phyloP scores from a whole-genome alignment of 2,329 filamentous ascomycete species.

The Coleophoma crateriformis region DNA sequence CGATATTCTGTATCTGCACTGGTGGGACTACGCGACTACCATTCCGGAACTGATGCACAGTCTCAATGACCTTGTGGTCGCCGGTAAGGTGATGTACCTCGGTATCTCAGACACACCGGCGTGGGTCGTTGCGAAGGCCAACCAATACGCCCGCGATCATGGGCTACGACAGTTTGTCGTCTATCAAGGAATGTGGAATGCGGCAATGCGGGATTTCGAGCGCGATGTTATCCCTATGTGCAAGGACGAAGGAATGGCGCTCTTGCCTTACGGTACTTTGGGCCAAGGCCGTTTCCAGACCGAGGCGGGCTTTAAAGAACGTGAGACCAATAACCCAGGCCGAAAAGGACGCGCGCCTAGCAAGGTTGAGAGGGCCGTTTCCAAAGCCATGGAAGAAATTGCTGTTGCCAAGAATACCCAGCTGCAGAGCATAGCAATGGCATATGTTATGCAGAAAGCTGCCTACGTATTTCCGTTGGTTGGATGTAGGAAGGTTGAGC shows the following conservation, averaged over 20 bases:
- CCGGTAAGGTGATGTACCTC: constrained; percentile 62
- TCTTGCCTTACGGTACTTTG: constrained; percentile 46
- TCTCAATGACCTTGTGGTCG: constrained; percentile 50
- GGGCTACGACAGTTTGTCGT: constrained; percentile 62
- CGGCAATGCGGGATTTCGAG: constrained; percentile 54
- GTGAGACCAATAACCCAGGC: constrained; percentile 30
- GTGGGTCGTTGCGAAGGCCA: constrained; percentile 61
- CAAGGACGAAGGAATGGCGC: constrained; percentile 46
- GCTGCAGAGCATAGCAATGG: constrained; percentile 46
- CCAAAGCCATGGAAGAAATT: constrained; percentile 52
- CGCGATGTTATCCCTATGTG: constrained; percentile 55
- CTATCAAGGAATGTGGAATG: constrained; percentile 61
- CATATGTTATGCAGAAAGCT: constrained; percentile 50
- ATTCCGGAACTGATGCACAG: constrained; percentile 62
- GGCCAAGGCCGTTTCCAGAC: constrained; percentile 40
- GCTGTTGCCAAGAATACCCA: constrained; percentile 46
- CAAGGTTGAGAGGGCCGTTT: constrained; percentile 38
- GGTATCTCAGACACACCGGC: constrained; percentile 63
- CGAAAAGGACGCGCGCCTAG: constrained; percentile 20
- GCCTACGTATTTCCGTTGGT: constrained; percentile 53
- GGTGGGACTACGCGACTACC: constrained; percentile 48
- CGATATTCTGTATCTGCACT: constrained; percentile 43
- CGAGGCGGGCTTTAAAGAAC: constrained; percentile 34
- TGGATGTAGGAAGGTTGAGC: constrained; percentile 50
- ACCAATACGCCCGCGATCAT: constrained; percentile 59